Evolutionary conservation across 768 basidiomycete genomes (phyloP), one percentile per base, ranked within the genome.

Genomic region (Lactifluus rugatus): DNA sequence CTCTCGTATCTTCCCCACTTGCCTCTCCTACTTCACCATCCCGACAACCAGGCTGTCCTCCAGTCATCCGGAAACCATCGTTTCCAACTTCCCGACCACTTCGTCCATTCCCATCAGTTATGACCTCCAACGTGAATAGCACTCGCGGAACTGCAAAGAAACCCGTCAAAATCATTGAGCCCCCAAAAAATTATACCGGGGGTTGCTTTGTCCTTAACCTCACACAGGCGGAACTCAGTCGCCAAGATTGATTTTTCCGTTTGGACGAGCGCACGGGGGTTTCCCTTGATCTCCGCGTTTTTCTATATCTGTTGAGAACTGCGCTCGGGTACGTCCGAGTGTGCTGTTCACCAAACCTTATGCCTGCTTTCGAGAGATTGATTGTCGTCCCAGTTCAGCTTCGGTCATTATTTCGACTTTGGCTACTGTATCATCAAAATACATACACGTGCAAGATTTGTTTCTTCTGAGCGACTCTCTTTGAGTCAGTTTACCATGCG

Each of bases 191-290:
- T 68, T 81, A 81, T 71, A 78, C 80, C 69, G 75, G 76, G 48
- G 81, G 80, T 39, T 67, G 70, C 54, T 92, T 90, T 65, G 75
- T 85, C 60, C 81, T 93, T 52, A 79, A 91, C 70, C 77, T 93
- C 57, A 90, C 89, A 0, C 89, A 89, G 69, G 88, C 81, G 8
- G 89, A 93, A 69, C 78, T 93, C 69, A 80, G 87, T 70, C 76
- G 87, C 66, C 84, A 83, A 71, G 78, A 80, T 63, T 80, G 67
- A 74, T 36, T 16, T 39, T 25, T 14, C 13, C 19, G n/a, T 21
- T 26, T 37, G 36, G 34, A 26, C 11, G 14, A 7, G 16, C 37
- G 26, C 16, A 16, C 5, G 7, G 13, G 19, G 2, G 11, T 21
- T 44, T 28, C 14, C 25, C 54, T 23, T 9, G 36, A 25, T 21